Evolutionary conservation across 2,329 filamentous ascomycete species (phyloP).

Genomic region (Colletotrichum liaoningense): DNA sequence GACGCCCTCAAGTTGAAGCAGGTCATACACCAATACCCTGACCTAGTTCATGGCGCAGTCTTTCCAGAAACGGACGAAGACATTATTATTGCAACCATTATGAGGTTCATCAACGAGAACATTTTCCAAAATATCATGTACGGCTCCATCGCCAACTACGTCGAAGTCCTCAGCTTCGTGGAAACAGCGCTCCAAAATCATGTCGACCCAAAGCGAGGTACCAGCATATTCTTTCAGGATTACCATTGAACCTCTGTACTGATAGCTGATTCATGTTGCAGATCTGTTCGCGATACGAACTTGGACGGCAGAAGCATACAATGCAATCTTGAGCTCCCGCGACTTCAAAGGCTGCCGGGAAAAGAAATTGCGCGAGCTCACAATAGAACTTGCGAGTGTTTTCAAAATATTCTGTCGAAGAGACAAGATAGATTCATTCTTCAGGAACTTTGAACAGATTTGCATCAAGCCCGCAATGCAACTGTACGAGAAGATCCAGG

Average conservation of each 20-base stretch:
- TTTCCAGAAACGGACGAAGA: conserved; percentile 53
- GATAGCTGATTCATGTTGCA: conserved; percentile 24
- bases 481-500: conserved; percentile 52
- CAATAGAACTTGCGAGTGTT: conserved; percentile 41
- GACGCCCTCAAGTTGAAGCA: conserved; percentile 43
- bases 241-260: background rate
- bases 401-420: conserved; percentile 44
- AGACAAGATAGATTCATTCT: conserved; percentile 40
- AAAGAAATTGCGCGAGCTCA: conserved; percentile 41
- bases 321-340: conserved; percentile 46
- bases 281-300: conserved; percentile 50
- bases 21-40: conserved; percentile 43
- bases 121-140: conserved; percentile 50
- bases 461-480: conserved; percentile 50
- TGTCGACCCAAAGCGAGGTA: conserved; percentile 52
- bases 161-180: conserved; percentile 46
- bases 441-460: conserved; percentile 39
- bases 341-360: conserved; percentile 43
- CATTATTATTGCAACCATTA: conserved; percentile 47
- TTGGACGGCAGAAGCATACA: conserved; percentile 52
- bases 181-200: conserved; percentile 48
- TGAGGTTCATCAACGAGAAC: conserved; percentile 49
- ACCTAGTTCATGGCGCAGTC: conserved; percentile 45
- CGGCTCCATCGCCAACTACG: conserved; percentile 38
- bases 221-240: background rate